A percentile compares a stretch with the other conserved stretches of the same genome.
phyloP scores from a whole-genome alignment of 768 basidiomycete genomes.

The Kondoa subrosea region DNA sequence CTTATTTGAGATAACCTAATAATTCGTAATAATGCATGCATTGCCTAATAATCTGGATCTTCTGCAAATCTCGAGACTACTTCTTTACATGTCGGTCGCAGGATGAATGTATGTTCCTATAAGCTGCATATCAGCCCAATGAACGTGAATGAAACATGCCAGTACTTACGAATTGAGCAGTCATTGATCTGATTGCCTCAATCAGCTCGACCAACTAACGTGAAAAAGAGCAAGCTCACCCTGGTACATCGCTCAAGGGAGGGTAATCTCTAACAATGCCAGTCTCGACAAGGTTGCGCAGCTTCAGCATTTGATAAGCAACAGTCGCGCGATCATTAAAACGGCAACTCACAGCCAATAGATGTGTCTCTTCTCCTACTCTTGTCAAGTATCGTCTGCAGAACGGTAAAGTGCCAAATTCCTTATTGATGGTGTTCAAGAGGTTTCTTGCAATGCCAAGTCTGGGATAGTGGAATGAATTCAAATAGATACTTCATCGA shows the following conservation, averaged over 20 bases:
- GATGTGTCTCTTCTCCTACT: constrained; percentile 75
- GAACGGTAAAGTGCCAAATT: constrained; percentile 89
- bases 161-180: constrained; percentile 49
- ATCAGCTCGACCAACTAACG: neutral
- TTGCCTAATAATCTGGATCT: constrained; percentile 4
- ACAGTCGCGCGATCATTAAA: too few relatives aligned
- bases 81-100: constrained; percentile 39
- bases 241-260: constrained; percentile 67
- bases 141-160: neutral
- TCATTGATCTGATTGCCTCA: constrained; percentile 44
- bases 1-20: too few relatives aligned
- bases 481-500: constrained; percentile 48
- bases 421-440: constrained; percentile 68
- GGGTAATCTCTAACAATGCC: constrained; percentile 84
- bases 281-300: constrained; percentile 75
- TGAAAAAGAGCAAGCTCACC: constrained; percentile 29
- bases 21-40: too few relatives aligned
- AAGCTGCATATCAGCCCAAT: neutral
- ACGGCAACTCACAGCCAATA: constrained; percentile 50
- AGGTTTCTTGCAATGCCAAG: constrained; percentile 69
- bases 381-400: constrained; percentile 91
- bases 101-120: constrained; percentile 38
- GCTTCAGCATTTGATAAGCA: too few relatives aligned
- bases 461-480: too few relatives aligned
- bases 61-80: constrained; percentile 29